phyloP scores from a whole-genome alignment of 768 basidiomycete genomes.

The Leccinum fibrillosum region DNA sequence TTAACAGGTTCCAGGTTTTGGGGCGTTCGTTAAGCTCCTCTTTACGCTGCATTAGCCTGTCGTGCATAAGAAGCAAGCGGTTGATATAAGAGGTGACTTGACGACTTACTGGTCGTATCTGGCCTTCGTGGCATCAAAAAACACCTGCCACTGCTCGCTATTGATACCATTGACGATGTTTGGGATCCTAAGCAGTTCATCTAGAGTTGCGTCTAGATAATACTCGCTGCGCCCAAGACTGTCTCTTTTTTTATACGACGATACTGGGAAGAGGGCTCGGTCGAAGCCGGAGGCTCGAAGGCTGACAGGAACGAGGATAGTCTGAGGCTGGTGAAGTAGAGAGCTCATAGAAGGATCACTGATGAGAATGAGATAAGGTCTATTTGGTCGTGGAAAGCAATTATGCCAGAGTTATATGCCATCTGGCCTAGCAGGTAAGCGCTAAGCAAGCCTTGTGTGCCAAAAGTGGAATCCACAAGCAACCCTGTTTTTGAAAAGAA shows the following conservation, averaged over 20 bases:
- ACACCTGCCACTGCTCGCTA: neutral
- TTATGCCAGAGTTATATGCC: too few species aligned
- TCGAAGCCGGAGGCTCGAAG: slow-evolving; percentile 6
- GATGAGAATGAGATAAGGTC: too few species aligned
- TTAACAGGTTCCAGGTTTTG: too few species aligned
- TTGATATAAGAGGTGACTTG: neutral
- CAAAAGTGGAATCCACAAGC: too few species aligned
- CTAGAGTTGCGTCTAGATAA: slow-evolving; percentile 12
- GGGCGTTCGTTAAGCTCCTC: too few species aligned
- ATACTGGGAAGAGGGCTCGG: slow-evolving; percentile 6
- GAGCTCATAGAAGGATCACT: too few species aligned
- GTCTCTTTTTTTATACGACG: neutral
- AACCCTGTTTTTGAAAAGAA: too few species aligned
- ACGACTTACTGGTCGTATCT: slow-evolving; percentile 8
- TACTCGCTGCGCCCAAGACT: neutral
- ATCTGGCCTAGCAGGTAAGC: too few species aligned
- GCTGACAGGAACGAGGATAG: neutral
- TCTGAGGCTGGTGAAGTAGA: neutral
- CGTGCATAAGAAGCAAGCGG: too few species aligned
- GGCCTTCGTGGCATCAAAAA: neutral
- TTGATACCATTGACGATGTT: neutral
- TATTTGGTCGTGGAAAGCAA: too few species aligned
- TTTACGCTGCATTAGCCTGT: too few species aligned
- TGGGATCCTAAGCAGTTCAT: slow-evolving; percentile 4
- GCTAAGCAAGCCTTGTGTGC: too few species aligned